Percentiles rank a stretch among this genome's conserved stretches.
phyloP scores from a whole-genome alignment of 129 eudicot genomes.

The Helianthus annuus region DNA sequence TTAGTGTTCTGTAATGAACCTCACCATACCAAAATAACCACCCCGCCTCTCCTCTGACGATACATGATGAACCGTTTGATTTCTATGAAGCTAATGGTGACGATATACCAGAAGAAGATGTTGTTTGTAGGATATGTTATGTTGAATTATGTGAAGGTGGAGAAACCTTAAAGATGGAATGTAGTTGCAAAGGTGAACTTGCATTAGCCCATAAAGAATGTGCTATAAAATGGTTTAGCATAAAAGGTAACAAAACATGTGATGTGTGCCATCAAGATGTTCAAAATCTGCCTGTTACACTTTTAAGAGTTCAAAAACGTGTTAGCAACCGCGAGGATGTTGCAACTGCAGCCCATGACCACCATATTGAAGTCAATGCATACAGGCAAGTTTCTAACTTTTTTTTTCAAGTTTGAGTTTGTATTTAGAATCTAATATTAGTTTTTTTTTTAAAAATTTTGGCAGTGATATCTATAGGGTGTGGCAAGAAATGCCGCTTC shows the following conservation, averaged over 20 bases:
- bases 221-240: constrained; percentile 95
- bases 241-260: constrained; percentile 92
- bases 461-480: constrained; percentile 57
- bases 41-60: neutral
- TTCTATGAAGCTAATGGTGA: constrained; percentile 52
- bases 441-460: constrained; percentile 11
- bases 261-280: constrained; percentile 96
- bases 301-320: constrained; percentile 58
- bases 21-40: too few relatives aligned
- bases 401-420: neutral
- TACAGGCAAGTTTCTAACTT: constrained; percentile 64
- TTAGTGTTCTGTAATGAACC: too few relatives aligned
- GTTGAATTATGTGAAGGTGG: constrained; percentile 92
- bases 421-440: neutral
- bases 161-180: constrained; percentile 89
- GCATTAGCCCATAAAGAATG: constrained; percentile 96
- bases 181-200: constrained; percentile 99
- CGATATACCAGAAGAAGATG: constrained; percentile 96
- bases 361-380: constrained; percentile 53
- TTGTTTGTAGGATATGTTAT: constrained; percentile 90
- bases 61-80: neutral
- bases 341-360: constrained; percentile 30
- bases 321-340: constrained; percentile 29
- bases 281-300: constrained; percentile 77
- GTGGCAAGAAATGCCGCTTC: constrained; percentile 95